Base-by-base conservation (phyloP, 805 yeast species). In the Phaffomyces antillensis region DNA sequence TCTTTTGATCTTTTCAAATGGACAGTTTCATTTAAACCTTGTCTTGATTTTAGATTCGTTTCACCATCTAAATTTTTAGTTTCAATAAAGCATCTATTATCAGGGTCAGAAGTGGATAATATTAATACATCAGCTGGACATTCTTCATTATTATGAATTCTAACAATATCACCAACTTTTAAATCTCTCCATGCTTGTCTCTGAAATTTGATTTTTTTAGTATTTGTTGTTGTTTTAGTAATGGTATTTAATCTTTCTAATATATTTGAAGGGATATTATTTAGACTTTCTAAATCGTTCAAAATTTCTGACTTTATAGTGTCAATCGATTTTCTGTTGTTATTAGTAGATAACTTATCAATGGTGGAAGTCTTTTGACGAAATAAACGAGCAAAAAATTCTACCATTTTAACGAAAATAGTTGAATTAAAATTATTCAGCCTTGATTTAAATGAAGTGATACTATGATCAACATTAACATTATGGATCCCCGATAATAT, bases 111-210 rank as follows among this genome's bases (percentile, higher is more conserved):
- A 3, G 89, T 73, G 5, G 89, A 72, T n/a, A 86, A 57, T 17
- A 85, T 62, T 36, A 83, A 68, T 15, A 81, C 61, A 65, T 86
- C 95, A 3, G 93, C 90, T 1, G 95, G 95, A 8, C 84, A 73
- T 67, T 84, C 93, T 59, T 86, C 93, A 58, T 86, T 81, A 52
- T 79, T 77, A 52, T 82, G 77, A 20, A 86, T 72, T 55, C 91
- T 71, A 26, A 86, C 71, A 41, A 86, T 70, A 53, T 85, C 91
- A 52, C 95, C 95, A 31, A 85, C 90, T 40, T 67, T 64, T 33
- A 86, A 78, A 55, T 75, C 77, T 61, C 83, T 83, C 93, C 95
- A 24, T 84, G 37, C 23, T 89, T 37, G 67, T 63, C 44, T 59
- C 64, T 2, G 46, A 47, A 48, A 71, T 69, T 45, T 60, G 64